Base-by-base conservation (phyloP, 2,329 filamentous ascomycete genomes). In the Aspergillus proliferans region DNA sequence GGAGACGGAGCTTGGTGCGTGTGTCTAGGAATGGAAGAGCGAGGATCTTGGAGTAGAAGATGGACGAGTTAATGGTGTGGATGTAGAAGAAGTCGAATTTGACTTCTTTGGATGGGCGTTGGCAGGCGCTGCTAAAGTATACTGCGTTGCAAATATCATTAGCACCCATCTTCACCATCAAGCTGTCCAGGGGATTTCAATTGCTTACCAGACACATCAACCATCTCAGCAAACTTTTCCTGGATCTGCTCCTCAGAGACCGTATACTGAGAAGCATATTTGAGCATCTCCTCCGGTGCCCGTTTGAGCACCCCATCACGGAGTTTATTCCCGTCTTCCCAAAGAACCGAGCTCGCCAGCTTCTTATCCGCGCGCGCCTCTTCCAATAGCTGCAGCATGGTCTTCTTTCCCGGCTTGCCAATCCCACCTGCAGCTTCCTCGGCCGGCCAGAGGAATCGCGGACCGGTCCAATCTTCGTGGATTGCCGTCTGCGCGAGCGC, bases 31-130 rank as follows among this genome's bases (percentile, higher is more conserved):
- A 55, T 77, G 77, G 9, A 71, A 70, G 60, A 84, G 75, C 65
- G 53, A 87, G 78, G 63, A 95, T 77, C 6, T 76, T 64, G 5
- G 76, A 74, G 55, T 88, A 77, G 72, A 92, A 93, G 56, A 95
- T 82, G n/a, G 85, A 84, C 9, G 76, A 74, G 62, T 86, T 96
- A 56, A 92, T 72, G 59, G 83, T 81, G 68, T 96, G 91, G 59
- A 91, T 90, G 62, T 74, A 76, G 73, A 85, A 93, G 66, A 96
- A 96, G 65, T 95, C 91, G 64, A 88, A 83, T 64, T 86, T 90
- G 45, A 85, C 74, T 19, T 76, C 67, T 63, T 90, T 86, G 1
- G 76, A 74, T 0, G 81, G 80, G 26, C 79, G 74, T 57, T 87
- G 79, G 0, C 88, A 81, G 1, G 84, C 80, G 0, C 68, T 72